Conservation (phyloP, 2,329 filamentous ascomycete genomes). For the Ilyonectria sp. region DNA sequence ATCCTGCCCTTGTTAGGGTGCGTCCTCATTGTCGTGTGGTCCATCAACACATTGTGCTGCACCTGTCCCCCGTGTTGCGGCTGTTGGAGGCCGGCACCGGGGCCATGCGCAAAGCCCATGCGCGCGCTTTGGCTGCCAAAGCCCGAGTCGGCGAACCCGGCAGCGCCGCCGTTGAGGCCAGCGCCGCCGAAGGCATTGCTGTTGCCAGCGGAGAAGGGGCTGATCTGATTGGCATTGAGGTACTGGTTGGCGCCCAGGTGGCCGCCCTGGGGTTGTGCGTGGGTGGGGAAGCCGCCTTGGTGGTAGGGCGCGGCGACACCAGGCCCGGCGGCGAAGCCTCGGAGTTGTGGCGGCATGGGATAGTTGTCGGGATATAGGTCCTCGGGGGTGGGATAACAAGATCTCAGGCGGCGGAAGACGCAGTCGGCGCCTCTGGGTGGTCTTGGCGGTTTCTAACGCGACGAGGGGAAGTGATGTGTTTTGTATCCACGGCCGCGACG, state of each 20-base stretch:
- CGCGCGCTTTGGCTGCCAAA: slow-evolving; percentile 90
- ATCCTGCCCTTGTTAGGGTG: slow-evolving; percentile 85
- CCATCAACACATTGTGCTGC: slow-evolving; percentile 59
- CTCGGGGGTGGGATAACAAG: not conserved
- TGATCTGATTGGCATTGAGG: slow-evolving; percentile 77
- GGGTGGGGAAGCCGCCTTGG: slow-evolving; percentile 67
- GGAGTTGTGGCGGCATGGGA: slow-evolving; percentile 57
- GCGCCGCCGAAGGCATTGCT: slow-evolving; percentile 71
- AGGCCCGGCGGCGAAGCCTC: slow-evolving; percentile 57
- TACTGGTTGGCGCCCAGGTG: slow-evolving; percentile 80
- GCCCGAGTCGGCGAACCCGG: slow-evolving; percentile 76
- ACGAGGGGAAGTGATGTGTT: slow-evolving; percentile 38
- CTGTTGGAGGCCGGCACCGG: slow-evolving; percentile 68
- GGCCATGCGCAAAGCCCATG: slow-evolving; percentile 83
- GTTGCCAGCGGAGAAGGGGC: slow-evolving; percentile 74
- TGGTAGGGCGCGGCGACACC: slow-evolving; percentile 59
- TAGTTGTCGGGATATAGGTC: slow-evolving; percentile 1
- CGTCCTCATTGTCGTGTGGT: slow-evolving; percentile 57
- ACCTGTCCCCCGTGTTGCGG: slow-evolving; percentile 68
- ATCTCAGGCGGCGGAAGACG: not conserved
- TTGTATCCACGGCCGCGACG: slow-evolving; percentile 36
- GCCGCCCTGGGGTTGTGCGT: slow-evolving; percentile 65
- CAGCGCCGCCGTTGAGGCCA: slow-evolving; percentile 70
- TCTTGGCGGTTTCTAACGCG: slow-evolving; percentile 49
- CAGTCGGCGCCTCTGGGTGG: not conserved